A percentile compares a stretch with the other conserved stretches of the same genome.
phyloP scores from a whole-genome alignment of 441 rosid genomes.

The Populus hybrid region DNA sequence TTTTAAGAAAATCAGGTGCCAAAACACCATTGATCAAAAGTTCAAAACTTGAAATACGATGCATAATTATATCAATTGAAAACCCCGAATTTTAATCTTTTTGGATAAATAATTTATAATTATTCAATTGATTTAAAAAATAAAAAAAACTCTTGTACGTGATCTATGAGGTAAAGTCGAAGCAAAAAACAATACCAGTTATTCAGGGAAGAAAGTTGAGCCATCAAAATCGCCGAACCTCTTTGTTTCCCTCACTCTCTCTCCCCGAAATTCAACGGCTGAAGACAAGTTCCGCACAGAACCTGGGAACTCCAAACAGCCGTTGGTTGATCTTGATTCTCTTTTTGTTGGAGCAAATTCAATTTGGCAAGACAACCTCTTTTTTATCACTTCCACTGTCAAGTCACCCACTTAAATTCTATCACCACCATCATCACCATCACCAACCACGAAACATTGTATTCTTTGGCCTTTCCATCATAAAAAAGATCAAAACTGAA shows the following conservation, averaged over 20 bases:
- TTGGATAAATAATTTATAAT: not conserved
- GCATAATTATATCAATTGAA: not conserved
- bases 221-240: not conserved
- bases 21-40: too few species aligned
- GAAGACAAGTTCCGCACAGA: not conserved
- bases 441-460: not conserved
- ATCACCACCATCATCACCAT: not conserved
- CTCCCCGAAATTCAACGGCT: not conserved
- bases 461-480: not conserved
- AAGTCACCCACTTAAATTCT: not conserved
- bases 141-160: not conserved
- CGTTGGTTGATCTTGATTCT: slow-evolving; percentile 1
- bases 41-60: too few species aligned
- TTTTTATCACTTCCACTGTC: not conserved
- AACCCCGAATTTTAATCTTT: not conserved
- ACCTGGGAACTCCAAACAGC: not conserved
- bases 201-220: not conserved
- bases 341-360: slow-evolving; percentile 2
- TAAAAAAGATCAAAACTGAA: not conserved
- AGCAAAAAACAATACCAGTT: not conserved
- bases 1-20: too few species aligned
- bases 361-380: not conserved
- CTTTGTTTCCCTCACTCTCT: not conserved
- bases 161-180: not conserved
- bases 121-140: not conserved